Base-by-base conservation (phyloP, 23 red algal genomes). In the Gracilaria caudata region DNA sequence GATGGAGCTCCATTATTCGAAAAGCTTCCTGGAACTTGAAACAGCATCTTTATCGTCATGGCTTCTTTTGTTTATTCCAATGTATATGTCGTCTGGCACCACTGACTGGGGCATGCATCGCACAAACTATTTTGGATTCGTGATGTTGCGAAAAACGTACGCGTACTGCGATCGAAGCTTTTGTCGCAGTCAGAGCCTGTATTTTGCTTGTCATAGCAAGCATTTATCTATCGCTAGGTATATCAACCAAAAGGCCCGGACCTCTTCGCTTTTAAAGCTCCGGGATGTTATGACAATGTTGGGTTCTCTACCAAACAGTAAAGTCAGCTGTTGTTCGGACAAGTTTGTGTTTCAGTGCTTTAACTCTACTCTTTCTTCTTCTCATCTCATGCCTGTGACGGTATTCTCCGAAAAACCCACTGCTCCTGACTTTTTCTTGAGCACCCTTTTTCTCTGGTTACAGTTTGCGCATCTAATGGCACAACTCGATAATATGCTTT, bases 1-100 rank as follows among this genome's bases (percentile, higher is more conserved):
- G 87, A 91, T 30, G 87, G 78, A 8, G 28, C 76, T 20, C 77
- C 87, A 34, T 28, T 91, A 40, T 81, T 91, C 71, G 85, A 89
- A 21, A 89, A 89, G 40, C 40, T 77, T 10, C 85, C 85, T 38
- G 85, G 85, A 37, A 89, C 85, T 55, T 89, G 61, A 89, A 3
- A 53, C 9, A 8, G 11, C 20, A 35, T 0, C 61, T 28, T 78
- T n/a, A 14, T 60, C 77, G 11, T 38, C 25, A 4, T 21, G 16
- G 3, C 1, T 38, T 25, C 36, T 53, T 41, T 33, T 45, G 68
- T 19, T 74, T 60, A 28, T 29, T 60, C 57, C 57, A 29, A 3
- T 60, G 25, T 60, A 60, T 17, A 60, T 60, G 23, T 60, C 57
- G 57, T 23, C 28, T 60, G 23, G 17, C 2, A 17, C 21, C 23